Evolutionary conservation across 768 basidiomycete genomes (phyloP).

Genomic region (Wakefieldia striispora): DNA sequence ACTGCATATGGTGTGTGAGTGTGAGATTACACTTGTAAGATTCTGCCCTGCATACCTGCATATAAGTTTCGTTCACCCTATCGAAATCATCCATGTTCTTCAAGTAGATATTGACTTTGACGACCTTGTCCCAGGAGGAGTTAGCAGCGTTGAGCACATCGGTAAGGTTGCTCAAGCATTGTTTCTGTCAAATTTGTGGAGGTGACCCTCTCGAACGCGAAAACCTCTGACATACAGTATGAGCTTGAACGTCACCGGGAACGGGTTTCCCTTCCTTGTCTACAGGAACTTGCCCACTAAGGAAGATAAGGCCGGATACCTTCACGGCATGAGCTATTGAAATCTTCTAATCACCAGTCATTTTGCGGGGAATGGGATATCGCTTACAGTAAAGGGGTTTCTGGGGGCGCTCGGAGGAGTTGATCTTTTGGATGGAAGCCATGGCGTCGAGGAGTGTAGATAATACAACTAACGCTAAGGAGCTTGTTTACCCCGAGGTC

Average conservation of each 20-base stretch:
- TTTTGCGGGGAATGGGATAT: not conserved
- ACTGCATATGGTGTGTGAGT: constrained; percentile 22
- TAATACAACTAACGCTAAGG: no score
- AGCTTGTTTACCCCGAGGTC: not conserved
- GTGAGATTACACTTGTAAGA: not conserved
- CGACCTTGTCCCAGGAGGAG: constrained; percentile 59
- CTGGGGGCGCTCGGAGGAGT: constrained; percentile 44
- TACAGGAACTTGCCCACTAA: constrained; percentile 59
- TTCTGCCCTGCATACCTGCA: constrained; percentile 36
- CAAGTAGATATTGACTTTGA: constrained; percentile 58
- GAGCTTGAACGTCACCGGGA: constrained; percentile 55
- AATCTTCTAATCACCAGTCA: not conserved
- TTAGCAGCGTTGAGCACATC: constrained; percentile 53
- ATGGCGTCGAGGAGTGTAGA: constrained; percentile 19
- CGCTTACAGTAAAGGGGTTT: constrained; percentile 13
- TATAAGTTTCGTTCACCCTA: constrained; percentile 58
- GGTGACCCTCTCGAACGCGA: not conserved
- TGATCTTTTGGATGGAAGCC: constrained; percentile 56
- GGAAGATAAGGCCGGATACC: constrained; percentile 55
- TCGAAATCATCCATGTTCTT: constrained; percentile 58
- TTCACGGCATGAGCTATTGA: constrained; percentile 54
- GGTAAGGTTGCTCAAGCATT: constrained; percentile 54
- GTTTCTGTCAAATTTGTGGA: constrained; percentile 37
- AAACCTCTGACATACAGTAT: constrained; percentile 44
- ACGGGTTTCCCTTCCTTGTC: constrained; percentile 48